A percentile compares a stretch with the other conserved stretches of the same genome.
Conservation (phyloP, 1,139 yeast species). For the Ogataea hybrid region DNA sequence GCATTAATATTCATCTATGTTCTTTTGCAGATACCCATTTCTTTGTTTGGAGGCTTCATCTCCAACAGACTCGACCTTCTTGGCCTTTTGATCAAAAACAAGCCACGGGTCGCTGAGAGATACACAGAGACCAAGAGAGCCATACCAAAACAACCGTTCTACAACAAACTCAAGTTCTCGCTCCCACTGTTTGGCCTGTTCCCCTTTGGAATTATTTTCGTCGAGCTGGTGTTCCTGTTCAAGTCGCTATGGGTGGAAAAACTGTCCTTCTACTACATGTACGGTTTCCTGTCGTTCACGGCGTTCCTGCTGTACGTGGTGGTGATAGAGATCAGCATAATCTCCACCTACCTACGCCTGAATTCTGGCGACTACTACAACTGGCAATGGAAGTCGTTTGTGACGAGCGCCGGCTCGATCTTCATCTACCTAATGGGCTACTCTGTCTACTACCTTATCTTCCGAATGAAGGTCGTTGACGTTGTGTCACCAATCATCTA, state of each 20-base stretch:
- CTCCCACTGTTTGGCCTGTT: conserved; percentile 57
- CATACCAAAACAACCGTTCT: conserved; percentile 41
- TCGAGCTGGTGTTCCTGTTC: conserved; percentile 71
- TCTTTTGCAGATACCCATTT: conserved; percentile 68
- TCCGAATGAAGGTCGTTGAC: conserved; percentile 57
- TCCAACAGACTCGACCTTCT: conserved; percentile 42
- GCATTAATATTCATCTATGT: conserved; percentile 56
- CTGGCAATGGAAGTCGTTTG: conserved; percentile 87
- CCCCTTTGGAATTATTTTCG: conserved; percentile 80
- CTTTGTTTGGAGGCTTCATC: conserved; percentile 64
- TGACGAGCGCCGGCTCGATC: conserved; percentile 67
- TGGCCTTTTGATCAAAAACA: conserved; percentile 14
- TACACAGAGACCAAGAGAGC: conserved; percentile 30
- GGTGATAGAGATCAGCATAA: conserved; percentile 70
- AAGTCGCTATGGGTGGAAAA: conserved; percentile 80
- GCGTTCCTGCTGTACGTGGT: conserved; percentile 58
- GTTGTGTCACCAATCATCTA: conserved; percentile 69
- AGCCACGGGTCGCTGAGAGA: conserved; percentile 23
- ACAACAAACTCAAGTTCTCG: conserved; percentile 30
- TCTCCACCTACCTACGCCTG: conserved; percentile 65
- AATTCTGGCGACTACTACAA: conserved; percentile 54
- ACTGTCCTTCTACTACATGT: conserved; percentile 75
- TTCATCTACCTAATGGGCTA: conserved; percentile 70
- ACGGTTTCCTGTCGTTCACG: conserved; percentile 71
- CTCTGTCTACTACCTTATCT: conserved; percentile 64